Evolutionary conservation across 345 rosid genomes (phyloP), one percentile per base, ranked within the genome.

Genomic region (Syzygium aromaticum): DNA sequence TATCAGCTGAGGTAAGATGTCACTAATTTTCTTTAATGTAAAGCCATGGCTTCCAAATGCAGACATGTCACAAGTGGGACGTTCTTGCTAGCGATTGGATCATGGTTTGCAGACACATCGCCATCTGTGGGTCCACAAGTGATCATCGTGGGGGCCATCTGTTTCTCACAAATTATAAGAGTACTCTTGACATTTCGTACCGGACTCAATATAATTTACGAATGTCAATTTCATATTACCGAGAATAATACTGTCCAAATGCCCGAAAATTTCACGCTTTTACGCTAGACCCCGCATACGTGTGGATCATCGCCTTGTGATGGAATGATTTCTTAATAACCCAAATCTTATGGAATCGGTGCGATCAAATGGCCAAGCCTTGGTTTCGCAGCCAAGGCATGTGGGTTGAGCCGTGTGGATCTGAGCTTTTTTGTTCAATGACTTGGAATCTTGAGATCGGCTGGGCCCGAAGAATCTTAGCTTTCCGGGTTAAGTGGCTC

Each of bases 1-100:
- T 19, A 54, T 88, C 57, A 82, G 88, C 86, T 88, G 91, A 90
- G 91, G 89, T 87, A 51, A 87, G 90, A 88, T 59, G 87, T 86
- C 88, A 80, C 52, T 51, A 56, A 84, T 84, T 86, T 89, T 73
- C 53, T 83, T 57, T 59, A 19, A 38, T 14, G 59, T 52, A 56
- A 54, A 85, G 86, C 67, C 86, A 21, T n/a, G 49, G 49, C 27
- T 54, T 16, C 51, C 22, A 1, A 85, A 43, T 22, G 67, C 23
- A 85, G 86, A 85, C 53, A 56, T 2, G 67, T 84, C 38, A 4
- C 77, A 11, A 85, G 54, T 25, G 77, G 73, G 51, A 63, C n/a
- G 46, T 23, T 40, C 12, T 33, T 53, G 57, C 16, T 17, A 21
- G 56, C n/a, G 23, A 7, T n/a, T 53, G 7, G 25, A 56, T 54